Conservation (phyloP, 768 basidiomycete species). For the Russula emetica region DNA sequence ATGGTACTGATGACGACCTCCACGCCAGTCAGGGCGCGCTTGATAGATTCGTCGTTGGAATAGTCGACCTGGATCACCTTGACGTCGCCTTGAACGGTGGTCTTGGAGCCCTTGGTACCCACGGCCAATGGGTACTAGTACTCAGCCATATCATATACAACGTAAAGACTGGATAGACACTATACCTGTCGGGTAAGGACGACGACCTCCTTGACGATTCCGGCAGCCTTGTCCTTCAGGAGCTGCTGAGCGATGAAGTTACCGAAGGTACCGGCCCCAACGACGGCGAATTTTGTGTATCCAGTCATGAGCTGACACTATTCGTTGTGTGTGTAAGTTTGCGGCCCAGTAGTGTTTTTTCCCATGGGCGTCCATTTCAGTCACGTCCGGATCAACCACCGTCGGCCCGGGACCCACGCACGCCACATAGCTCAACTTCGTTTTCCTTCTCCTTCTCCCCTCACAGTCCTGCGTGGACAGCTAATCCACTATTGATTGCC, state of each 20-base stretch:
- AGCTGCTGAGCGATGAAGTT: constrained; percentile 16
- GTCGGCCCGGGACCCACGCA: too few species aligned
- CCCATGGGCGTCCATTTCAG: too few species aligned
- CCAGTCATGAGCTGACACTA: constrained; percentile 16
- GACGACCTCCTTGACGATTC: constrained; percentile 18
- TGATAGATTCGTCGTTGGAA: constrained; percentile 14
- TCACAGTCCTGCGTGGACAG: too few species aligned
- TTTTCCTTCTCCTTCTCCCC: too few species aligned
- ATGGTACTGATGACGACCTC: constrained; percentile 25
- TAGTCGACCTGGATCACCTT: constrained; percentile 21
- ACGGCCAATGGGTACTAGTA: not conserved
- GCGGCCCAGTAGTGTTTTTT: too few species aligned
- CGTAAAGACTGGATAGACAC: not conserved
- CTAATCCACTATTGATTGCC: too few species aligned
- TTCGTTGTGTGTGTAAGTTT: not conserved
- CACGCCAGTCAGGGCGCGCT: constrained; percentile 8
- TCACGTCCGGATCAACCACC: too few species aligned
- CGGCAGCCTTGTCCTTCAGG: constrained; percentile 18
- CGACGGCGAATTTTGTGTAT: constrained; percentile 24
- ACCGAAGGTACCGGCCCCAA: constrained; percentile 24
- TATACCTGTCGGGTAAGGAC: constrained; percentile 25
- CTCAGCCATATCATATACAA: not conserved
- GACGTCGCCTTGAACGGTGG: constrained; percentile 13
- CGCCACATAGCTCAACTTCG: too few species aligned
- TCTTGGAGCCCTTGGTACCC: constrained; percentile 31